phyloP scores from a whole-genome alignment of 2,329 filamentous ascomycete species.

The Ophiostoma sp. region DNA sequence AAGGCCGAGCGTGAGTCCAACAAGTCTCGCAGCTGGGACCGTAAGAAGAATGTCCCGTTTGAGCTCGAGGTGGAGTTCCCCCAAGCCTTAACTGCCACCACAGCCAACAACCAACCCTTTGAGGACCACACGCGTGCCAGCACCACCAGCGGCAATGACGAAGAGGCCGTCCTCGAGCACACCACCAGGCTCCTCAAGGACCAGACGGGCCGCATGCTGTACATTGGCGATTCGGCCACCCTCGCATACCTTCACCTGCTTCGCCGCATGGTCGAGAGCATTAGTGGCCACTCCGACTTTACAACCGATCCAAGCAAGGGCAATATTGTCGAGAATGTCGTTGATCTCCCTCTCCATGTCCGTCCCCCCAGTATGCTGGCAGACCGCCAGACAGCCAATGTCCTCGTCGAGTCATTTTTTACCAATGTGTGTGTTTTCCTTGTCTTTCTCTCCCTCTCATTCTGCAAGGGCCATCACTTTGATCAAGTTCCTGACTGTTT shows the following conservation, averaged over 20 bases:
- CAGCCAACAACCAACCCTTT: constrained; percentile 30
- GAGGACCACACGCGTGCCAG: constrained; percentile 36
- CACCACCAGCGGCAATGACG: constrained; percentile 44
- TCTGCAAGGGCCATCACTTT: background rate
- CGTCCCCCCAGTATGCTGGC: constrained; percentile 51
- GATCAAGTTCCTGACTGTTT: background rate
- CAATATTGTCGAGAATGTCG: constrained; percentile 48
- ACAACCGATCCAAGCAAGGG: constrained; percentile 55
- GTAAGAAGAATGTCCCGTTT: background rate
- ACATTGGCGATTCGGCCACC: constrained; percentile 59
- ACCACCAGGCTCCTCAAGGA: constrained; percentile 57
- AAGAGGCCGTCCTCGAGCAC: constrained; percentile 52
- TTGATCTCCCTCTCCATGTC: constrained; percentile 42
- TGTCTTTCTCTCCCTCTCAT: background rate
- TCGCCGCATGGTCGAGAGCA: constrained; percentile 54
- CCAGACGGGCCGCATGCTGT: constrained; percentile 52
- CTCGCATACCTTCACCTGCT: constrained; percentile 57
- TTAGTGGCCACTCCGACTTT: constrained; percentile 51
- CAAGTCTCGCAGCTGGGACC: background rate
- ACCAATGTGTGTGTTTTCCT: constrained; percentile 44
- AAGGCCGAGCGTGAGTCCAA: background rate
- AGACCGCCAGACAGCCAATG: constrained; percentile 45
- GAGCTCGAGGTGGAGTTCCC: background rate
- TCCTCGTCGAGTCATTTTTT: constrained; percentile 57
- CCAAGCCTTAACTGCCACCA: background rate